A percentile compares a stretch with the other conserved stretches of the same genome.
These are phyloP conservation scores for Xylaria sp. DNA, from an alignment of 2,329 filamentous ascomycete species.

Conservation along the genomic window DNA sequence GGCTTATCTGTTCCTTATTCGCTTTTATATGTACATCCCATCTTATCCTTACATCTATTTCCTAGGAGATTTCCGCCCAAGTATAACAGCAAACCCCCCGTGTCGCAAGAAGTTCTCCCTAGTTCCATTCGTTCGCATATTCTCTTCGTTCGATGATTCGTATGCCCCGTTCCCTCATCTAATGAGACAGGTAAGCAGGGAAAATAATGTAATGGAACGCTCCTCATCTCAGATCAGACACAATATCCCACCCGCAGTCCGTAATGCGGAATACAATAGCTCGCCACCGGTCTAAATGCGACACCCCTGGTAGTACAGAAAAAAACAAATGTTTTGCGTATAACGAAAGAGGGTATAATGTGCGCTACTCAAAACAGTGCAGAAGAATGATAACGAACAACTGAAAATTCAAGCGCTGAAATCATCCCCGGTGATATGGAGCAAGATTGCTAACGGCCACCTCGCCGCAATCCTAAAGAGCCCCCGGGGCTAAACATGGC, in stretches of 20 bases:
- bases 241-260: slow-evolving; percentile 7
- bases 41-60: slow-evolving; percentile 9
- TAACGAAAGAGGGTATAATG: slow-evolving; percentile 30
- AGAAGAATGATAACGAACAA: slow-evolving; percentile 8
- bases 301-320: slow-evolving; percentile 29
- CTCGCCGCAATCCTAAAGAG: slow-evolving; percentile 45
- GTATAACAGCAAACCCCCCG: background rate
- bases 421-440: background rate
- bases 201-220: slow-evolving; percentile 1
- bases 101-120: background rate
- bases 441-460: slow-evolving; percentile 40
- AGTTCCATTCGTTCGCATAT: slow-evolving; percentile 2
- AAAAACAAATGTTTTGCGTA: background rate
- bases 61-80: background rate
- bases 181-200: slow-evolving; percentile 5
- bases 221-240: slow-evolving; percentile 13
- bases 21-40: slow-evolving; percentile 9
- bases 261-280: slow-evolving; percentile 12
- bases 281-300: slow-evolving; percentile 29
- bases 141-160: slow-evolving; percentile 18
- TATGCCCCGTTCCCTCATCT: background rate
- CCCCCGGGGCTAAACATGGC: slow-evolving; percentile 58
- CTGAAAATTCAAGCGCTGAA: background rate
- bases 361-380: slow-evolving; percentile 18
- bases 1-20: slow-evolving; percentile 3